Evolutionary conservation across 768 basidiomycete genomes (phyloP), one percentile per base, ranked within the genome.

Genomic region (Phlebiopsis flavidoalba): DNA sequence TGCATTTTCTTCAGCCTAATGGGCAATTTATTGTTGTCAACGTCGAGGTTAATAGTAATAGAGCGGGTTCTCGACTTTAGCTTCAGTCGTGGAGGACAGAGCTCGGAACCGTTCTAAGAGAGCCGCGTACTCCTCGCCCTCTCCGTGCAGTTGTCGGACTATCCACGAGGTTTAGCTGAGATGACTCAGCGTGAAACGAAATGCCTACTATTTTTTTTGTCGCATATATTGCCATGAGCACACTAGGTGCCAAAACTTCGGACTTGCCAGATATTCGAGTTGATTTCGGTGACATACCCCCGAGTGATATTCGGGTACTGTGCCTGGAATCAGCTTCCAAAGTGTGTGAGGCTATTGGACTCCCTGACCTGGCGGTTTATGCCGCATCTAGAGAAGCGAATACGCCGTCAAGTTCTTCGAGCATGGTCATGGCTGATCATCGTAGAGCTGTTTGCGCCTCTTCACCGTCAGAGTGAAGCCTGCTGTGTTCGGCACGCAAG

Each of bases 141-240:
- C 74, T 17, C 84, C 81, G 63, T 88, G 83, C 14, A 86, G 70
- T 11, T 88, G 71, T 84, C 88, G 90, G 45, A 91, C 89, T 89
- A 49, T 52, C 37, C 8, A 24, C 40, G 6, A 59, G 43, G 31
- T 51, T 63, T 57, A 69, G 36, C 21, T 64, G 36, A 31, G 21
- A 35, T 17, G 36, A 21, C 48, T 40, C 26, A 47, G 11, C 19
- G 43, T 14, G 33, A 33, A 43, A 15, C n/a, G n/a, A 54, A 50
- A 14, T 10, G 74, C 88, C 68, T 63, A 93, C 91, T 84, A 62
- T 86, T 85, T 67, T 85, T 86, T 85, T 67, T 85, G 85, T 37
- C 84, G 79, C 53, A 92, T n/a, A 73, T 45, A 92, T 76, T 2
- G 79, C 72, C 2, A 86, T 86, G 26, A 87, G 72, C 19, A 91